These are phyloP conservation scores for Paralagenidium karlingii DNA, from an alignment of 352 stramenopile species.

Conservation along the genomic window DNA sequence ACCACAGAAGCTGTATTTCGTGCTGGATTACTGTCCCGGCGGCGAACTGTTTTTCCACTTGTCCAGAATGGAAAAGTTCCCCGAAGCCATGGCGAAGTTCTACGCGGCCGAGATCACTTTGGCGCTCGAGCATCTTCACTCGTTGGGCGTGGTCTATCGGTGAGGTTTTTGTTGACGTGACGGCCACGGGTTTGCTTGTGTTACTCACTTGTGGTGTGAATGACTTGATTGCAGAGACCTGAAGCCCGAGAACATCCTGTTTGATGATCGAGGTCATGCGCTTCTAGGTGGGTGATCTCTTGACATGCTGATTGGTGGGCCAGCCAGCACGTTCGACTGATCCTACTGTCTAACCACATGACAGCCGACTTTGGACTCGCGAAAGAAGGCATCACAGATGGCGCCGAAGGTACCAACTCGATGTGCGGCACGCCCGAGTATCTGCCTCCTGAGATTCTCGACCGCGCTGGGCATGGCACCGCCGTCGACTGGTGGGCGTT, in stretches of 20 bases:
- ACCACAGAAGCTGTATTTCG: slow-evolving; percentile 85
- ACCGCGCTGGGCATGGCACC: slow-evolving; percentile 81
- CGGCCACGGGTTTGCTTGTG: neutral
- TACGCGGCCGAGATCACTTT: slow-evolving; percentile 87
- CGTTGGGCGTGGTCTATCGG: slow-evolving; percentile 81
- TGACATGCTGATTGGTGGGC: no score
- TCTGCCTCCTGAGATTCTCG: slow-evolving; percentile 86
- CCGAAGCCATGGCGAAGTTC: slow-evolving; percentile 78
- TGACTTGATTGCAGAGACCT: slow-evolving; percentile 31
- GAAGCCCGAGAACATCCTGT: slow-evolving; percentile 83
- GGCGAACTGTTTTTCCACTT: slow-evolving; percentile 88
- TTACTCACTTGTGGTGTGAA: neutral
- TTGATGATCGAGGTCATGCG: slow-evolving; percentile 60
- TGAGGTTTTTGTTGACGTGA: slow-evolving; percentile 3
- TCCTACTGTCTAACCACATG: no score
- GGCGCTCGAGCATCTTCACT: slow-evolving; percentile 81
- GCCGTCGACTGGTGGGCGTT: slow-evolving; percentile 90
- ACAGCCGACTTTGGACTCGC: slow-evolving; percentile 79
- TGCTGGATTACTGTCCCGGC: slow-evolving; percentile 86
- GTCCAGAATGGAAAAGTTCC: slow-evolving; percentile 82
- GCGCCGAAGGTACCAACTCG: slow-evolving; percentile 73
- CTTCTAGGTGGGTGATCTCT: slow-evolving; percentile 38
- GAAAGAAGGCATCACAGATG: slow-evolving; percentile 78
- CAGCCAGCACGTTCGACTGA: no score
- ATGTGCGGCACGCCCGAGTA: slow-evolving; percentile 90